These are phyloP conservation scores for Lasiodiplodia theobromae DNA, from an alignment of 2,329 filamentous ascomycete species.

Conservation along the genomic window DNA sequence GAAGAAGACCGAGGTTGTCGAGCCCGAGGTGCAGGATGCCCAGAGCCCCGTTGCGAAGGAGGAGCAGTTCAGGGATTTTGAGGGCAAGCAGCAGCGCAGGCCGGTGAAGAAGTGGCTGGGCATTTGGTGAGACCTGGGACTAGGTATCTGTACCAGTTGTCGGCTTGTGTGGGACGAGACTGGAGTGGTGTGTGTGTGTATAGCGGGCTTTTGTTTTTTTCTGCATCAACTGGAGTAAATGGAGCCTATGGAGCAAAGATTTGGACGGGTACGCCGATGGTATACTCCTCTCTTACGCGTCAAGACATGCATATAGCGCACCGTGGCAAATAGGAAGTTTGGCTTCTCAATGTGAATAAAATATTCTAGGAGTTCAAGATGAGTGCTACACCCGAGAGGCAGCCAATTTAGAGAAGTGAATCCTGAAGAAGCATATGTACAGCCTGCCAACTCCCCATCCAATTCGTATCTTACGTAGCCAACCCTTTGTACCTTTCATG, in stretches of 20 bases:
- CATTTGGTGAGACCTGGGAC: constrained; percentile 62
- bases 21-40: not conserved
- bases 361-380: constrained; percentile 5
- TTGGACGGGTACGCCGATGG: not conserved
- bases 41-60: constrained; percentile 37
- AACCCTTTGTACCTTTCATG: not conserved
- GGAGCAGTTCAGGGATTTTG: constrained; percentile 49
- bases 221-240: constrained; percentile 3
- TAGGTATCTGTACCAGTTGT: not conserved
- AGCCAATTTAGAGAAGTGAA: constrained; percentile 18
- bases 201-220: not conserved
- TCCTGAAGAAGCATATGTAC: constrained; percentile 8
- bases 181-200: not conserved
- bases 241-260: not conserved
- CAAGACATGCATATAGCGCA: not conserved
- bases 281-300: constrained; percentile 10
- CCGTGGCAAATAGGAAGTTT: not conserved
- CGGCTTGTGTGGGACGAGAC: not conserved
- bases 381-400: constrained; percentile 12
- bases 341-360: not conserved
- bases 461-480: constrained; percentile 5
- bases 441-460: constrained; percentile 7
- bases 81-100: constrained; percentile 52
- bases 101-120: constrained; percentile 83
- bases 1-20: constrained; percentile 33